Evolutionary conservation across 2,329 filamentous ascomycete species (phyloP).

Genomic region (Fusarium metavorans): DNA sequence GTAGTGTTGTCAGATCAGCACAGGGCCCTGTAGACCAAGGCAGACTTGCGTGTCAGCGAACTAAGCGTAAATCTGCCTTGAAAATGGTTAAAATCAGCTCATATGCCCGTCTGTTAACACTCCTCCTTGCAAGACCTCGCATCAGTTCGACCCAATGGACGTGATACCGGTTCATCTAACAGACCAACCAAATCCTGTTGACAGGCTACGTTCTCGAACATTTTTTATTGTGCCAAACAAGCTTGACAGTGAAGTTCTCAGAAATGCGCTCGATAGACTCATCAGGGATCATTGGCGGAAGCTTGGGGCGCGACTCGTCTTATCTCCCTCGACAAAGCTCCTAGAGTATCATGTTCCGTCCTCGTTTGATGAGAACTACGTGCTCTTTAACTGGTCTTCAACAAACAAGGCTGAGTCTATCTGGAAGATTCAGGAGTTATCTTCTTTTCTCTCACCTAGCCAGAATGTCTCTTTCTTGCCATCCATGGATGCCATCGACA

Average conservation of each 20-base stretch:
- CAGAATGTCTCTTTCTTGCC: slow-evolving; percentile 5
- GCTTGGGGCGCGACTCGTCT: background rate
- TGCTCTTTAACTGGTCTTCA: slow-evolving; percentile 17
- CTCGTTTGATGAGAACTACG: background rate
- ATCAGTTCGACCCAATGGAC: background rate
- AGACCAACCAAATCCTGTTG: slow-evolving; percentile 7
- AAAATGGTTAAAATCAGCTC: background rate
- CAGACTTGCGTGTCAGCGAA: background rate
- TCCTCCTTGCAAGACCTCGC: no score
- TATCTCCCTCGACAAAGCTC: rapidly evolving
- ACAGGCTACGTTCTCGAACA: slow-evolving; percentile 4
- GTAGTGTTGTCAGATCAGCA: background rate
- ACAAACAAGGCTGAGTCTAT: background rate
- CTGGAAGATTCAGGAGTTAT: background rate
- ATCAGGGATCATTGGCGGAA: slow-evolving; percentile 13
- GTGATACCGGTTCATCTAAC: slow-evolving; percentile 4
- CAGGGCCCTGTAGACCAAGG: background rate
- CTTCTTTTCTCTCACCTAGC: background rate
- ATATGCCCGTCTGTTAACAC: no score
- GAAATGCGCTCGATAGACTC: background rate
- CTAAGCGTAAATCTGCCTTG: background rate
- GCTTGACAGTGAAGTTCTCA: background rate
- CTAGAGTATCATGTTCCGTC: slow-evolving; percentile 14
- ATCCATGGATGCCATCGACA: slow-evolving; percentile 2
- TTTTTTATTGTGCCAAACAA: slow-evolving; percentile 12